A percentile compares a stretch with the other conserved stretches of the same genome.
These are phyloP conservation scores for Dicorynia guianensis DNA, from an alignment of 306 rosid genomes.

Conservation along the genomic window DNA sequence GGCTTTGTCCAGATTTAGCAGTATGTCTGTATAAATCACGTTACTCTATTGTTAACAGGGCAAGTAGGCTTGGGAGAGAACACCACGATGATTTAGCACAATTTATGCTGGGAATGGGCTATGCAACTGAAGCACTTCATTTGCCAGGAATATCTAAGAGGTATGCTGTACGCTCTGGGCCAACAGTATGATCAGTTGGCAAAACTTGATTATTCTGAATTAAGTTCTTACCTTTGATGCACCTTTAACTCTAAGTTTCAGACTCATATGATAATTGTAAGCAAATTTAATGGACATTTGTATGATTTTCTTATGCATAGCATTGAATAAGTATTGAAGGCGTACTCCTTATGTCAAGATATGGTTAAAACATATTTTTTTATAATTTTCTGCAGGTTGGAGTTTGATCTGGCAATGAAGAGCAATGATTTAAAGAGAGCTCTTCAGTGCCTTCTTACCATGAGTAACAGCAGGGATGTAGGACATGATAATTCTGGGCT, in stretches of 20 bases:
- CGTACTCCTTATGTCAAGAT: constrained; percentile 18
- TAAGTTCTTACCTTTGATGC: background rate
- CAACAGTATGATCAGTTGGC: constrained; percentile 5
- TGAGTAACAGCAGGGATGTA: constrained; percentile 97
- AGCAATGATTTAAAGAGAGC: constrained; percentile 98
- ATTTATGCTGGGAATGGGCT: constrained; percentile 99
- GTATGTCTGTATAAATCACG: constrained; percentile 35
- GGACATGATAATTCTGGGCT: constrained; percentile 85
- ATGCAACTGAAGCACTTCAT: constrained; percentile 97
- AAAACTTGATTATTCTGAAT: background rate
- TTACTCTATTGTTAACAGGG: constrained; percentile 69
- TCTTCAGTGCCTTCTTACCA: constrained; percentile 96
- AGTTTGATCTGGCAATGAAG: constrained; percentile 98
- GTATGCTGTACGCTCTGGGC: constrained; percentile 51
- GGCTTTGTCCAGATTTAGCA: background rate
- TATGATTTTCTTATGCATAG: background rate
- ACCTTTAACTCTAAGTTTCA: too few relatives aligned
- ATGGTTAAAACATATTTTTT: constrained; percentile 25
- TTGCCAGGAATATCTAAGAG: constrained; percentile 98
- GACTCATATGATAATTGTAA: too few relatives aligned
- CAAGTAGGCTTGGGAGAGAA: constrained; percentile 97
- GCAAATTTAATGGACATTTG: too few relatives aligned
- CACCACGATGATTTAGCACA: constrained; percentile 99
- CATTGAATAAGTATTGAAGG: background rate
- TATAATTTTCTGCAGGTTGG: constrained; percentile 66